A percentile compares a stretch with the other conserved stretches of the same genome.
phyloP scores from a whole-genome alignment of 1,284 basidiomycete genomes.

The Ceratorhiza oryzae-sativae region DNA sequence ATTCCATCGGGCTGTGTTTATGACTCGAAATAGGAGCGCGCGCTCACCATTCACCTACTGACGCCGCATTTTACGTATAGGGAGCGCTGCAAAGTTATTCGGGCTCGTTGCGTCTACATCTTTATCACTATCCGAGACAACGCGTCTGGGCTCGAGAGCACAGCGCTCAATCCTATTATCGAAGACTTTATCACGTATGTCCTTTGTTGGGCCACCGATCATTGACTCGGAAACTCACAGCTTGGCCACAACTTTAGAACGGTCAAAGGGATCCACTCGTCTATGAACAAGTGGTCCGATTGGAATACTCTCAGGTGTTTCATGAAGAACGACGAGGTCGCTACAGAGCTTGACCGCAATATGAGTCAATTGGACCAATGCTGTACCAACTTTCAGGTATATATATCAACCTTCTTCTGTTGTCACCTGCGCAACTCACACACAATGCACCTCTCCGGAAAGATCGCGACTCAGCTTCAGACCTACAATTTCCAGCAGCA shows the following conservation, averaged over 20 bases:
- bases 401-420: neutral
- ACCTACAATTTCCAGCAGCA: constrained; percentile 7
- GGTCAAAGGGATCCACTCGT: constrained; percentile 21
- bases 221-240: neutral
- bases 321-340: constrained; percentile 30
- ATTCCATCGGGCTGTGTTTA: constrained; percentile 12
- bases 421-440: neutral
- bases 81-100: constrained; percentile 29
- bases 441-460: neutral
- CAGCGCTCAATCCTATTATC: constrained; percentile 11
- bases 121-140: constrained; percentile 35
- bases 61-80: neutral
- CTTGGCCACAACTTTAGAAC: neutral
- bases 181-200: constrained; percentile 28
- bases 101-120: constrained; percentile 25
- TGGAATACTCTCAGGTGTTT: constrained; percentile 19
- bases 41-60: constrained; percentile 7
- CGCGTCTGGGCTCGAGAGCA: constrained; percentile 4
- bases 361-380: constrained; percentile 25
- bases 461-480: constrained; percentile 25
- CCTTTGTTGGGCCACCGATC: neutral
- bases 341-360: constrained; percentile 12
- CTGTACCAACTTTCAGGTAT: constrained; percentile 32
- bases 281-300: constrained; percentile 36
- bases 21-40: neutral